These are phyloP conservation scores for Fusarium pseudonygamai DNA, from an alignment of 2,329 filamentous ascomycete genomes.

Conservation along the genomic window DNA sequence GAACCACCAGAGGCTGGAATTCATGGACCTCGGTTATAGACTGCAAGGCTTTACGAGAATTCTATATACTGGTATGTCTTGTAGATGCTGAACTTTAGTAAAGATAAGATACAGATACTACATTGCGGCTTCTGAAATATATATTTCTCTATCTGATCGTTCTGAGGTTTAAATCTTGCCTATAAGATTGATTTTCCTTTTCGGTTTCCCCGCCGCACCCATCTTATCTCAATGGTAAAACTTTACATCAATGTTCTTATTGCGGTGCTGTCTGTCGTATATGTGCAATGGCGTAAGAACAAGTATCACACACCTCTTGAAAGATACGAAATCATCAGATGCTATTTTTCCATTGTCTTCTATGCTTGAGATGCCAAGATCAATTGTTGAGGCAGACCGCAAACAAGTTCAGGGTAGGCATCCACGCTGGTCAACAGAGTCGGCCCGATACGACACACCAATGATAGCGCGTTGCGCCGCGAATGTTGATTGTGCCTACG, in stretches of 20 bases:
- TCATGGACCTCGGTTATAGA: background rate
- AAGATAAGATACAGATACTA: no score
- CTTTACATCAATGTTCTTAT: no score
- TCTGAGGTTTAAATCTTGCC: no score
- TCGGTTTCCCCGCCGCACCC: rapidly evolving
- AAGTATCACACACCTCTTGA: background rate
- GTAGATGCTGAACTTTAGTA: background rate
- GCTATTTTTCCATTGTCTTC: background rate
- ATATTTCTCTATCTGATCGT: no score
- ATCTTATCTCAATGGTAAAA: rapidly evolving
- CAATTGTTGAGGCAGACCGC: background rate
- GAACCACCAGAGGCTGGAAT: background rate
- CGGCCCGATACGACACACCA: background rate
- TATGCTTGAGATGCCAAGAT: background rate
- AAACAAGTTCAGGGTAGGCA: background rate
- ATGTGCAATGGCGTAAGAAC: rapidly evolving
- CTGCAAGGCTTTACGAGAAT: background rate
- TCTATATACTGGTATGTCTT: rapidly evolving
- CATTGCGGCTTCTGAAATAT: no score
- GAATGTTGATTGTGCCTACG: background rate
- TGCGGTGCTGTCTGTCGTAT: rapidly evolving
- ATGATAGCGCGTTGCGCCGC: rapidly evolving
- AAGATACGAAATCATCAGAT: background rate
- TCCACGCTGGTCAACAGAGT: background rate
- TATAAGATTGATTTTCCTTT: rapidly evolving